phyloP scores from a whole-genome alignment of 768 basidiomycete species.

The Hygrocybe punicea region DNA sequence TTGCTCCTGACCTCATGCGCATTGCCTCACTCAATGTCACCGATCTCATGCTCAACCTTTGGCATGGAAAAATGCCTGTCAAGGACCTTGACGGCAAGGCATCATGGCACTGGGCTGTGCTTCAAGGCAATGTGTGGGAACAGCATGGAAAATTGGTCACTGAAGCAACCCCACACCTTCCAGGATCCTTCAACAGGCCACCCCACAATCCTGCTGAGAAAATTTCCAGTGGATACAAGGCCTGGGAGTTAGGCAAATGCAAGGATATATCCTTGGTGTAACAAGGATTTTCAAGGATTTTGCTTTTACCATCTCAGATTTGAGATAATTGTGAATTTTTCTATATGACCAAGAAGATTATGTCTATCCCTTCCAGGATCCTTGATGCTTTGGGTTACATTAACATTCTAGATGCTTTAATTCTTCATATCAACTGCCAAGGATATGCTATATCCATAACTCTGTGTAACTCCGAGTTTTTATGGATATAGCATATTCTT shows the following conservation, averaged over 20 bases:
- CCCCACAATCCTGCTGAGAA: conserved; percentile 35
- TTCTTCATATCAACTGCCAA: conserved; percentile 9
- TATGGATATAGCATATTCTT: conserved; percentile 12
- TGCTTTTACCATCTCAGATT: too few species aligned
- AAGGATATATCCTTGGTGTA: too few species aligned
- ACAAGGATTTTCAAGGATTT: too few species aligned
- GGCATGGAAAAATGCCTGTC: conserved; percentile 24
- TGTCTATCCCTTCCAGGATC: too few species aligned
- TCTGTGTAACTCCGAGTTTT: too few species aligned
- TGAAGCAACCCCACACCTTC: conserved; percentile 18
- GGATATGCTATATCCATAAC: conserved; percentile 7
- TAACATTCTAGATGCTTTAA: conserved; percentile 8
- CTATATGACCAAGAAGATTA: too few species aligned
- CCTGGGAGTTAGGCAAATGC: too few species aligned
- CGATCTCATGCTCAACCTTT: conserved; percentile 24
- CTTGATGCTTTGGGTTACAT: conserved; percentile 10
- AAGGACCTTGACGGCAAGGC: conserved; percentile 17
- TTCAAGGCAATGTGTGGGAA: conserved; percentile 21
- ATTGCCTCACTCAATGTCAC: conserved; percentile 35
- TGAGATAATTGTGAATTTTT: too few species aligned
- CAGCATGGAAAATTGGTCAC: conserved; percentile 28
- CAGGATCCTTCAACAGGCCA: conserved; percentile 34
- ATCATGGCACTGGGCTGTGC: conserved; percentile 22
- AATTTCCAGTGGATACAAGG: conserved; percentile 22
- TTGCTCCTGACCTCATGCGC: conserved; percentile 40